Base-by-base conservation (phyloP, 2,329 filamentous ascomycete species). In the Fusarium falciforme region DNA sequence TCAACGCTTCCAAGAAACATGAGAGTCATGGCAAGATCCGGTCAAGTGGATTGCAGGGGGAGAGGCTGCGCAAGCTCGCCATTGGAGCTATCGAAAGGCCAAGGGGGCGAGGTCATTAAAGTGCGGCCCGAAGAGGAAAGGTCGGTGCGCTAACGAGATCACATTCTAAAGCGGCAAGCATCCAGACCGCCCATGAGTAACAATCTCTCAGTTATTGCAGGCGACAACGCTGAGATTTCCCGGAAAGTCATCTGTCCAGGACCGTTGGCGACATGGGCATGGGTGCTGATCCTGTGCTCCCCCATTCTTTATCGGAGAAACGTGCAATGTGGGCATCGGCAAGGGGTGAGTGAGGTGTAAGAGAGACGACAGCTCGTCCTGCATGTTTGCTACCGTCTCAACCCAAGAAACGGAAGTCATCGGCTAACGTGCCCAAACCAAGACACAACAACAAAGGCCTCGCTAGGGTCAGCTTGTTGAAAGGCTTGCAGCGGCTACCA, bases 111-210 rank as follows among this genome's bases (percentile, higher is more conserved):
- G 38, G 61, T 74, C 62, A 74, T 72, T 74, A 67, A 74, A 73
- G 68, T 67, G 22, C 22, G 63, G 33, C 72, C 62, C 38, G 54
- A 75, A 70, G 4, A 29, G 72, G 72, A 55, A 74, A 73, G 72
- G 72, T 35, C 55, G 40, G 8, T 12, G 40, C 31, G 22, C 60
- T 31, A 67, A 57, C 29, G 20, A 64, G 35, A 25, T 69, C 54
- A 69, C 36, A 67, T 74, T 68, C 62, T 69, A 72, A 67, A 75
- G 72, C 60, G 68, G 72, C 68, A 72, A 72, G 62, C 65, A 69
- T 70, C 62, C 66, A 74, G 72, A 70, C 72, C 65, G 55, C 72
- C 49, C 29, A 67, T 52, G 55, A 38, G 22, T 31, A 31, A 38
- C 52, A 66, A 61, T 59, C 38, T 29, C 67, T 61, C 61, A 68